These are phyloP conservation scores for Botrytis elliptica DNA, from an alignment of 2,329 filamentous ascomycete genomes.

Conservation along the genomic window DNA sequence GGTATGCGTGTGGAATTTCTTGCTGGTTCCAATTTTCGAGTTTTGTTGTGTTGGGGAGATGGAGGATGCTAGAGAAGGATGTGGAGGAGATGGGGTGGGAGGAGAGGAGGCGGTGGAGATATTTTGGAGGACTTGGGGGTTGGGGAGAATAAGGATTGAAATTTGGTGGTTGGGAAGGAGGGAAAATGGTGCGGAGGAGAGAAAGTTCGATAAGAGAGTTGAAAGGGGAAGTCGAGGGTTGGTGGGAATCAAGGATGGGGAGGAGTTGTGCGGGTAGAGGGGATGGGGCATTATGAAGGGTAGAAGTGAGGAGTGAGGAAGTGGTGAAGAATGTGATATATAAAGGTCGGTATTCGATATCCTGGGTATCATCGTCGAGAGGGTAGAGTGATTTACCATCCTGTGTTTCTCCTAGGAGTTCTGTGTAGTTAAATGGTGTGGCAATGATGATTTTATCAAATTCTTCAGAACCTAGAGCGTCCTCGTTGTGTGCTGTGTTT, in stretches of 20 bases:
- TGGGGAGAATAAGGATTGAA: not conserved
- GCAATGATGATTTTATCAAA: conserved; percentile 11
- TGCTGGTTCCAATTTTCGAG: not conserved
- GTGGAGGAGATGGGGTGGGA: not conserved
- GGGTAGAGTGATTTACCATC: not conserved
- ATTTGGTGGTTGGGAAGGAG: not conserved
- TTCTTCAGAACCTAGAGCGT: not conserved
- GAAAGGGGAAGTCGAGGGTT: not conserved
- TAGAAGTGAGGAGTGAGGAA: not conserved
- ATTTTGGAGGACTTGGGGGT: not conserved
- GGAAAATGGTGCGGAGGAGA: not conserved
- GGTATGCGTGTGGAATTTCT: not conserved
- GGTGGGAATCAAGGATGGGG: not conserved
- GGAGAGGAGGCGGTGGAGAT: conserved; percentile 1
- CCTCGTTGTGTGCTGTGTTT: no score
- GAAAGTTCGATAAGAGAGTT: conserved; percentile 3
- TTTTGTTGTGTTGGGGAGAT: not conserved
- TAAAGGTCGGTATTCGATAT: not conserved
- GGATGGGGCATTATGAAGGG: not conserved
- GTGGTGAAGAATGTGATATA: conserved; percentile 10
- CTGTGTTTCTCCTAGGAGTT: not conserved
- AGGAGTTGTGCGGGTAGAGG: conserved; percentile 4
- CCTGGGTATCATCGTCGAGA: not conserved
- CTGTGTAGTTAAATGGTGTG: not conserved
- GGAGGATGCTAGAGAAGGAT: not conserved